Conservation (phyloP, 306 rosid genomes). For the Fagus sylvatica region DNA sequence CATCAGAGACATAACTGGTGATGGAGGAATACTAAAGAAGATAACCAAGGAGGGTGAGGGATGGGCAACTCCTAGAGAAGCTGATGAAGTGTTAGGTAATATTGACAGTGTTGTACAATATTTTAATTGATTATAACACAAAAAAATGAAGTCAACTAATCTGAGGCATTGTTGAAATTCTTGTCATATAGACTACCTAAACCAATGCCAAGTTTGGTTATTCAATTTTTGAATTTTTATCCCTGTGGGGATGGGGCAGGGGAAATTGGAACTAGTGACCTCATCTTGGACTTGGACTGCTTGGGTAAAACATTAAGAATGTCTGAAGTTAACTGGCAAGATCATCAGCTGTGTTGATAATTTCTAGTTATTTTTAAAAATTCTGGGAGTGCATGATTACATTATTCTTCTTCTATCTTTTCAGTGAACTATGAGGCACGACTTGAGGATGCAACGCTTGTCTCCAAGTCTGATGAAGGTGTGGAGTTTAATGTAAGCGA, state of each 20-base stretch:
- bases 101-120: background rate
- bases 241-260: too few relatives aligned
- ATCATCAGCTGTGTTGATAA: background rate
- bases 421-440: slow-evolving; percentile 59
- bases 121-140: background rate
- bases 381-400: background rate
- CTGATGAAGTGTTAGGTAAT: slow-evolving; percentile 60
- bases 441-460: slow-evolving; percentile 45
- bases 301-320: background rate
- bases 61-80: slow-evolving; percentile 62
- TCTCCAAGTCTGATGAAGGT: slow-evolving; percentile 37
- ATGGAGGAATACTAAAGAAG: slow-evolving; percentile 67
- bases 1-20: slow-evolving; percentile 53
- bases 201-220: background rate
- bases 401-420: background rate
- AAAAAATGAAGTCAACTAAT: background rate
- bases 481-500: slow-evolving; percentile 48
- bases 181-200: background rate
- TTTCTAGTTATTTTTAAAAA: background rate
- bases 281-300: background rate
- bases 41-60: slow-evolving; percentile 51
- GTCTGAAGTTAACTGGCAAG: background rate
- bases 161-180: background rate
- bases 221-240: background rate
- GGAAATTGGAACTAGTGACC: too few relatives aligned